Conservation (phyloP, 1,284 basidiomycete species). For the Calocybe gambosa region DNA sequence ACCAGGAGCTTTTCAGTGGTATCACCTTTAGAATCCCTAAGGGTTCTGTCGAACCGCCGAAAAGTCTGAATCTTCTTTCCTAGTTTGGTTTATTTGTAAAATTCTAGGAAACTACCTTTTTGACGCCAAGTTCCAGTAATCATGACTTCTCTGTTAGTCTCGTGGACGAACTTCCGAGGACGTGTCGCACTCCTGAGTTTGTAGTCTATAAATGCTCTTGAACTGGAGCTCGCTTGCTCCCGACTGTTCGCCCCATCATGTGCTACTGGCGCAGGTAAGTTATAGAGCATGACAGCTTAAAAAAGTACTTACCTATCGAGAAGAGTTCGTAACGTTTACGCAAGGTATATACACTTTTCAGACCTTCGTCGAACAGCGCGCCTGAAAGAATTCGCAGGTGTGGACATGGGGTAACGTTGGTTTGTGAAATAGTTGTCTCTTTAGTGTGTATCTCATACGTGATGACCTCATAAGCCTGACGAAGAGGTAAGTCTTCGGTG, state of each 20-base stretch:
- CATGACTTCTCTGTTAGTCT: constrained; percentile 9
- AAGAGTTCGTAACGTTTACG: constrained; percentile 50
- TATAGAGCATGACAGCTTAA: constrained; percentile 5
- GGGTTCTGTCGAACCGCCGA: constrained; percentile 13
- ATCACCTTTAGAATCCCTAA: constrained; percentile 7
- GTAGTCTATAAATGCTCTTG: constrained; percentile 12
- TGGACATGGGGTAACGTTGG: constrained; percentile 50
- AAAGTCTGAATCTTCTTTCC: constrained; percentile 17
- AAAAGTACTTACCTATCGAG: constrained; percentile 4
- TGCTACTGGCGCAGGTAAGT: constrained; percentile 41
- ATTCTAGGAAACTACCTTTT: constrained; percentile 14
- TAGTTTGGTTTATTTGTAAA: constrained; percentile 13
- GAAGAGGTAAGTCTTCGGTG: constrained; percentile 41
- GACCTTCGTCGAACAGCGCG: background rate
- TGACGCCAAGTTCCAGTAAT: constrained; percentile 10
- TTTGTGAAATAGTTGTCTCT: constrained; percentile 24
- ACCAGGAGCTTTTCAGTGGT: constrained; percentile 13
- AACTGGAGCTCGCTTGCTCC: constrained; percentile 1
- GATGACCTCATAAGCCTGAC: constrained; percentile 42
- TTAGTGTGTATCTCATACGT: constrained; percentile 7
- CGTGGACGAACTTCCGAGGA: constrained; percentile 15
- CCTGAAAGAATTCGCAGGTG: constrained; percentile 35
- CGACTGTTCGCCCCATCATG: constrained; percentile 25
- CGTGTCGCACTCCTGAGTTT: constrained; percentile 9
- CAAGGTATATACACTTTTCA: constrained; percentile 26